A percentile compares a stretch with the other conserved stretches of the same genome.
These are phyloP conservation scores for Colletotrichum tanaceti DNA, from an alignment of 2,329 filamentous ascomycete species.

Conservation along the genomic window DNA sequence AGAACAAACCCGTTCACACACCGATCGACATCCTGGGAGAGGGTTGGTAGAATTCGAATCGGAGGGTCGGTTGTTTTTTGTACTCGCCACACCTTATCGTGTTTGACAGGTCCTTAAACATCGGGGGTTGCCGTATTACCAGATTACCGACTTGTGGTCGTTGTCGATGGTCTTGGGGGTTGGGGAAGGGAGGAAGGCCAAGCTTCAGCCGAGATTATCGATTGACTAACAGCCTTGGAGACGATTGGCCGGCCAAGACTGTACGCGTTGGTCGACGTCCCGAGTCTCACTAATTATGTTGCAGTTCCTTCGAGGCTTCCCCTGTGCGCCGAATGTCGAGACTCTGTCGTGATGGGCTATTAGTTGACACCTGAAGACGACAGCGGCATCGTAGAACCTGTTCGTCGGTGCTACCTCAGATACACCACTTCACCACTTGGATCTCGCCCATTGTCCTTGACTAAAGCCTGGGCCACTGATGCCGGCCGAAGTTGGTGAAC, in stretches of 20 bases:
- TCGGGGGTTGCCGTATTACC: not conserved
- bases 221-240: slow-evolving; percentile 1
- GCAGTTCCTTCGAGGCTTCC: not conserved
- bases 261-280: not conserved
- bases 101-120: not conserved
- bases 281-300: not conserved
- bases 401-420: not conserved
- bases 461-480: no score
- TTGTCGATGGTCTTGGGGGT: not conserved
- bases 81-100: slow-evolving; percentile 21
- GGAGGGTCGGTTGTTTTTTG: no score
- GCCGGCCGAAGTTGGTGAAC: no score
- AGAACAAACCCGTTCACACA: not conserved
- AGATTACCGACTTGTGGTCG: not conserved
- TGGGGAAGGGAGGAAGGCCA: not conserved
- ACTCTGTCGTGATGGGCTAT: not conserved
- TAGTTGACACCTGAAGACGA: not conserved
- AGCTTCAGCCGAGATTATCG: not conserved
- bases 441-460: no score
- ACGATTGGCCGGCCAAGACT: not conserved
- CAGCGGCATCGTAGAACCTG: no score
- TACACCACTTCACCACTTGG: not conserved
- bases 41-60: no score
- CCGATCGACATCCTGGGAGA: not conserved
- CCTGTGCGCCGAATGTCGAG: not conserved